These are phyloP conservation scores for Ophidiomyces ophidiicola DNA, from an alignment of 2,329 filamentous ascomycete genomes.

Conservation along the genomic window DNA sequence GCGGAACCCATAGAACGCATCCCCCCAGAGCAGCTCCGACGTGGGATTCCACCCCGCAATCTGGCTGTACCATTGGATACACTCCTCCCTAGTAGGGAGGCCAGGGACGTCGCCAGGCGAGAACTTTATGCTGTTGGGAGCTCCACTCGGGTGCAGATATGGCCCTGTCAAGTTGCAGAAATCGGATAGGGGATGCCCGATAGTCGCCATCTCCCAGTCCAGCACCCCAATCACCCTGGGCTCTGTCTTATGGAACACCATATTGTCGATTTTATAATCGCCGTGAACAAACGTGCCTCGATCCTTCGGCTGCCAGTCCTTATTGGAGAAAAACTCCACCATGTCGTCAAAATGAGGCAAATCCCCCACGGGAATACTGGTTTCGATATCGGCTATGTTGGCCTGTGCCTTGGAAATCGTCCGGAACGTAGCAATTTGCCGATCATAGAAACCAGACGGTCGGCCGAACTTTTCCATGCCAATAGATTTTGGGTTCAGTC, in stretches of 20 bases:
- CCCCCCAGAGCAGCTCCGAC: constrained; percentile 48
- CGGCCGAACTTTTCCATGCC: constrained; percentile 64
- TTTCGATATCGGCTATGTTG: constrained; percentile 61
- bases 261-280: constrained; percentile 90
- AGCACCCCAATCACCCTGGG: constrained; percentile 81
- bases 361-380: constrained; percentile 60
- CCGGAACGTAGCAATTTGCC: constrained; percentile 73
- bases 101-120: constrained; percentile 52
- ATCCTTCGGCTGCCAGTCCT: constrained; percentile 60
- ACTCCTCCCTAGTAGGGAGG: constrained; percentile 47
- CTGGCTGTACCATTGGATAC: constrained; percentile 54
- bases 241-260: constrained; percentile 81
- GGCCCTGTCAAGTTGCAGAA: constrained; percentile 59
- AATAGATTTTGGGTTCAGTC: constrained; percentile 53
- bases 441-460: constrained; percentile 63
- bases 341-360: constrained; percentile 76
- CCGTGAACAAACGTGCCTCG: constrained; percentile 74
- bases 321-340: constrained; percentile 62
- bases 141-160: constrained; percentile 28
- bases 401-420: constrained; percentile 70
- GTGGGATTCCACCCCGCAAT: constrained; percentile 59
- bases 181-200: constrained; percentile 91
- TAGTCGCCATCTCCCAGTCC: constrained; percentile 97
- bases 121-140: constrained; percentile 40
- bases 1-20: constrained; percentile 50